phyloP scores from a whole-genome alignment of 352 stramenopile genomes.

The Phytophthora vignae region DNA sequence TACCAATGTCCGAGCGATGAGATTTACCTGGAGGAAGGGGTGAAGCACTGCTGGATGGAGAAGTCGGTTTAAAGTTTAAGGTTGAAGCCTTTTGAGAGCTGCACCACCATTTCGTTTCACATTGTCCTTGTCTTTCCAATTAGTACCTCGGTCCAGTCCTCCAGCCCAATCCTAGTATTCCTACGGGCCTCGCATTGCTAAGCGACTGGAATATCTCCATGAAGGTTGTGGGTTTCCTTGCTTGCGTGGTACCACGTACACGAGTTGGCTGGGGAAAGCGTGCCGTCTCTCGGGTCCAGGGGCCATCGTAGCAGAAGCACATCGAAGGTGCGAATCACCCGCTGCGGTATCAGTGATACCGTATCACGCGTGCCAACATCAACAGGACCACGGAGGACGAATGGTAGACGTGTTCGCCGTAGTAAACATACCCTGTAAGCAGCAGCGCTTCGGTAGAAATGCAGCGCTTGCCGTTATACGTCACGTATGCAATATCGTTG shows the following conservation, averaged over 20 bases:
- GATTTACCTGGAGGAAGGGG: conserved; percentile 62
- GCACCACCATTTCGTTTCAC: too few relatives aligned
- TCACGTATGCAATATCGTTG: conserved; percentile 6
- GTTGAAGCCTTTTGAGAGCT: too few relatives aligned
- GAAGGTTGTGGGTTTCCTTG: not conserved
- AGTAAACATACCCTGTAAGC: conserved; percentile 20
- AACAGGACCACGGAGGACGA: conserved; percentile 11
- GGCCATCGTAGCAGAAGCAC: conserved; percentile 21
- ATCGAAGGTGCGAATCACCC: conserved; percentile 24
- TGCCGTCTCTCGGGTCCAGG: conserved; percentile 8
- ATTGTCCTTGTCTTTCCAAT: too few relatives aligned
- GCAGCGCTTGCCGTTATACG: not conserved
- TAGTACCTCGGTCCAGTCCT: too few relatives aligned
- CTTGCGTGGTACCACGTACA: conserved; percentile 13
- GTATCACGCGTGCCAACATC: conserved; percentile 2
- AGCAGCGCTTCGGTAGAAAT: conserved; percentile 6
- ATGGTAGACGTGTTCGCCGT: conserved; percentile 19
- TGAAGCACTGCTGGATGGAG: conserved; percentile 66
- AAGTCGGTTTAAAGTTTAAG: conserved; percentile 27
- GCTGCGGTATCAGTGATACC: conserved; percentile 7
- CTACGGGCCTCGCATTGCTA: not conserved
- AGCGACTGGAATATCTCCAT: not conserved
- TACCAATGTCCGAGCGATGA: conserved; percentile 59
- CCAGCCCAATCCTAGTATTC: too few relatives aligned
- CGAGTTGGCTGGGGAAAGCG: not conserved